A percentile compares a stretch with the other conserved stretches of the same genome.
Evolutionary conservation across 2,329 filamentous ascomycete species (phyloP).

Genomic region (Ophiostoma australiae): DNA sequence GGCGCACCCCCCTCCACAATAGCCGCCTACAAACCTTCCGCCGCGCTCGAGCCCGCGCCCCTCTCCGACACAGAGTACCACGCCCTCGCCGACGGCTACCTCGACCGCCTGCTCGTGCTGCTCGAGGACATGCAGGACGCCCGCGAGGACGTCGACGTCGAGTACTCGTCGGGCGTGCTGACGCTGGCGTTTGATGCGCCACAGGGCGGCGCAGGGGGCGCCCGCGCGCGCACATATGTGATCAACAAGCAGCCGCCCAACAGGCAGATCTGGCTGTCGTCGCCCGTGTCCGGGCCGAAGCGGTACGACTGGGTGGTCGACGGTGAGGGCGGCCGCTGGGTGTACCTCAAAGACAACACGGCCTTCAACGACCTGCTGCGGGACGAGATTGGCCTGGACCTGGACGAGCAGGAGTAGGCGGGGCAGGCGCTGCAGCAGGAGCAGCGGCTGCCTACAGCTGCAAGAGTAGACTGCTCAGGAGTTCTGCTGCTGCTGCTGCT

Average conservation of each 20-base stretch:
- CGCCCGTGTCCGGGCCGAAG: slow-evolving; percentile 85
- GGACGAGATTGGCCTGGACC: slow-evolving; percentile 67
- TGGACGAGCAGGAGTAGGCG: slow-evolving; percentile 33
- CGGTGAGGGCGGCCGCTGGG: slow-evolving; percentile 55
- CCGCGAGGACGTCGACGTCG: slow-evolving; percentile 73
- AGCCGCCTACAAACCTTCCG: slow-evolving; percentile 31
- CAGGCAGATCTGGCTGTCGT: slow-evolving; percentile 95
- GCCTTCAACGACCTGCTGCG: slow-evolving; percentile 67
- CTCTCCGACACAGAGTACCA: slow-evolving; percentile 71
- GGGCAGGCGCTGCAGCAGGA: slow-evolving; percentile 21
- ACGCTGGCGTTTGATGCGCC: slow-evolving; percentile 22
- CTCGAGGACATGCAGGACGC: slow-evolving; percentile 73
- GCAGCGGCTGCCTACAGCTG: slow-evolving; percentile 15
- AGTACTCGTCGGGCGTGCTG: slow-evolving; percentile 55
- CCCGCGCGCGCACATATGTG: slow-evolving; percentile 73
- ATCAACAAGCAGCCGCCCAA: slow-evolving; percentile 98
- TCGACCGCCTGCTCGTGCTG: slow-evolving; percentile 52
- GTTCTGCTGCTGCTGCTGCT: too few species aligned
- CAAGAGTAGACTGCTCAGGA: too few species aligned
- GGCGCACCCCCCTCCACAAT: not conserved
- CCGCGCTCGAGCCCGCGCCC: slow-evolving; percentile 31
- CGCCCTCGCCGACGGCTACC: slow-evolving; percentile 67
- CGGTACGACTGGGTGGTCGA: slow-evolving; percentile 81
- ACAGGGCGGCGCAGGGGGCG: slow-evolving; percentile 29
- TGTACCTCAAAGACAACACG: slow-evolving; percentile 80